Base-by-base conservation (phyloP, 257 asterid species). In the Solanum chmielewskii region DNA sequence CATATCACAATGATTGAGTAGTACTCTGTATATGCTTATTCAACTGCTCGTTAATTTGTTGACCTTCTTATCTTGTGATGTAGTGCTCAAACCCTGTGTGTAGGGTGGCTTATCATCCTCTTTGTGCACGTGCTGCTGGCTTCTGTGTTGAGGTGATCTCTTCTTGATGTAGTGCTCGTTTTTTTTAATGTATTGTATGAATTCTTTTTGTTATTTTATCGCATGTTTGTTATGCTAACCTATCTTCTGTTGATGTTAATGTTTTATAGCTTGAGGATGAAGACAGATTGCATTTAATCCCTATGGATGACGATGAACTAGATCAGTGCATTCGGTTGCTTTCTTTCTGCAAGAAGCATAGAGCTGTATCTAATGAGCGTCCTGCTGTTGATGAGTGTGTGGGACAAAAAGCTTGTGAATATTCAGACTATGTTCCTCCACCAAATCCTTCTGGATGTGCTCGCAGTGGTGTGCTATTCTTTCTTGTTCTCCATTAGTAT, bases 101-200 rank as follows among this genome's bases (percentile, higher is more conserved):
- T 76, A 88, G 96, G 81, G 99, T 96, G 90, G 95, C 99, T 70
- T 97, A 91, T 90, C 99, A 97, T 91, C 99, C 99, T 87, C 98
- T 97, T 59, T 97, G 99, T 92, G 99, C 99, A 44, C 98, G 99
- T 89, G 99, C 94, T 88, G 99, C 99, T 71, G 99, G 99, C 82
- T 97, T 93, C 89, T 97, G 99, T 89, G 95, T 93, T 82, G 99
- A 97, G 99, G 99, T 97, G 84, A 74, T 91, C 83, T 45, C 87
- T 85, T 77, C 87, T 47, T 35, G 33, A 41, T 47, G 35, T 49
- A 81, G 85, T 49, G 44, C 27, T 76, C 14, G 31, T 21, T 29
- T 25, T 25, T 45, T 27, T 37, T 37, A 5, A 56, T 84, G 69
- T 71, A 66, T 73, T 76, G 39, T 56, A 82, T 41, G 87, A 83